Conservation (phyloP, 805 yeast genomes). For the Monosporozyma unispora region DNA sequence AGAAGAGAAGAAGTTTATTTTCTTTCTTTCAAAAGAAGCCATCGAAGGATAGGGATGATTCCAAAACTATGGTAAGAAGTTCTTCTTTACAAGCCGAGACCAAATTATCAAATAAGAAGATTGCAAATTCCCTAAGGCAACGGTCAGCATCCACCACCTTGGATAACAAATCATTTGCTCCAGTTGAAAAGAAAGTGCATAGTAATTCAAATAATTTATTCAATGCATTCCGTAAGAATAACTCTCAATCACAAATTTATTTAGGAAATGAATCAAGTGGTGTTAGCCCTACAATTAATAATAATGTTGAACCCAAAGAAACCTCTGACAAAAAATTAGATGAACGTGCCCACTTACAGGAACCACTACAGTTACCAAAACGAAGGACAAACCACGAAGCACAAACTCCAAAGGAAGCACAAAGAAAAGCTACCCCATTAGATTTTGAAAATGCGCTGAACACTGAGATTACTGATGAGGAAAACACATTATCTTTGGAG, state of each 20-base stretch:
- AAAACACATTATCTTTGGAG: background rate
- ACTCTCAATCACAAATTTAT: background rate
- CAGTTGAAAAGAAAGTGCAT: slow-evolving; percentile 20
- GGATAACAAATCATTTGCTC: background rate
- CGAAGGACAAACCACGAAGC: slow-evolving; percentile 1
- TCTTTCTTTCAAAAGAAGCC: slow-evolving; percentile 23
- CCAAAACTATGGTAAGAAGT: slow-evolving; percentile 5
- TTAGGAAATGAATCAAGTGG: background rate
- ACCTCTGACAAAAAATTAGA: background rate
- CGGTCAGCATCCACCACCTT: background rate
- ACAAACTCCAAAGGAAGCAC: background rate
- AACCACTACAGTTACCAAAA: slow-evolving; percentile 5
- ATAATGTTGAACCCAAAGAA: too few species aligned
- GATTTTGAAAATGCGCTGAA: slow-evolving; percentile 14
- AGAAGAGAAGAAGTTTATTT: slow-evolving; percentile 22
- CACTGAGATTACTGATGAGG: background rate
- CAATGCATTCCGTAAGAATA: slow-evolving; percentile 13
- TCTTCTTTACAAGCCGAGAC: slow-evolving; percentile 13
- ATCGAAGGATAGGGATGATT: background rate
- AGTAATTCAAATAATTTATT: slow-evolving; percentile 27
- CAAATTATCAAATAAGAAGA: background rate
- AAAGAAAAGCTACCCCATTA: slow-evolving; percentile 25
- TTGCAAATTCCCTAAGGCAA: background rate
- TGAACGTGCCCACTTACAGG: background rate
- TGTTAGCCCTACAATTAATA: too few species aligned